These are phyloP conservation scores for Pholiota adiposa DNA, from an alignment of 1,284 basidiomycete genomes.

Conservation along the genomic window DNA sequence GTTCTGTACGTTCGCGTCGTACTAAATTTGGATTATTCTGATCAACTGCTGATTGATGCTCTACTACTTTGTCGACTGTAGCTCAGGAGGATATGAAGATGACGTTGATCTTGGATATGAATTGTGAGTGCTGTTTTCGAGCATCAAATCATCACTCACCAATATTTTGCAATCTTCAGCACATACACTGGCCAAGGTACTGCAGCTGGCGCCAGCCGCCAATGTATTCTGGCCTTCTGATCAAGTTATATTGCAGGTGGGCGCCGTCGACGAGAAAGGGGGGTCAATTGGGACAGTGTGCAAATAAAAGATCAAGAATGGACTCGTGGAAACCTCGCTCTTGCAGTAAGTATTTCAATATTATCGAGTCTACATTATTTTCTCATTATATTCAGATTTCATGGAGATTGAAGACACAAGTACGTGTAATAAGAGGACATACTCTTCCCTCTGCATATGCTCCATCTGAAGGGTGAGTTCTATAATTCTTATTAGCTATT, in stretches of 20 bases:
- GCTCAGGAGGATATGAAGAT: constrained; percentile 35
- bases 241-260: not conserved
- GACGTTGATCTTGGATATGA: constrained; percentile 31
- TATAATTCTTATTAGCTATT: no score
- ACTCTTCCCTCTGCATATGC: constrained; percentile 29
- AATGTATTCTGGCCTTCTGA: not conserved
- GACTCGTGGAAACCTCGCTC: constrained; percentile 1
- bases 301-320: constrained; percentile 2
- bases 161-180: not conserved
- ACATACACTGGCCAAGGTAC: constrained; percentile 18
- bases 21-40: not conserved
- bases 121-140: constrained; percentile 22
- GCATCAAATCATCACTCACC: constrained; percentile 5
- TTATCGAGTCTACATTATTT: not conserved
- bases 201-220: no score
- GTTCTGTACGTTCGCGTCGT: constrained; percentile 25
- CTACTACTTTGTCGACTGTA: no score
- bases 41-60: no score
- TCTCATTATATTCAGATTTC: constrained; percentile 21
- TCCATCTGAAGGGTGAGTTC: constrained; percentile 30
- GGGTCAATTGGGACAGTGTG: not conserved
- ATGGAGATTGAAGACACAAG: constrained; percentile 17
- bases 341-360: not conserved
- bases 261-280: not conserved
- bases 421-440: constrained; percentile 34